Percentiles rank a stretch among this genome's conserved stretches.
phyloP scores from a whole-genome alignment of 73 alveolate species.

The Paraurostyla sp. region DNA sequence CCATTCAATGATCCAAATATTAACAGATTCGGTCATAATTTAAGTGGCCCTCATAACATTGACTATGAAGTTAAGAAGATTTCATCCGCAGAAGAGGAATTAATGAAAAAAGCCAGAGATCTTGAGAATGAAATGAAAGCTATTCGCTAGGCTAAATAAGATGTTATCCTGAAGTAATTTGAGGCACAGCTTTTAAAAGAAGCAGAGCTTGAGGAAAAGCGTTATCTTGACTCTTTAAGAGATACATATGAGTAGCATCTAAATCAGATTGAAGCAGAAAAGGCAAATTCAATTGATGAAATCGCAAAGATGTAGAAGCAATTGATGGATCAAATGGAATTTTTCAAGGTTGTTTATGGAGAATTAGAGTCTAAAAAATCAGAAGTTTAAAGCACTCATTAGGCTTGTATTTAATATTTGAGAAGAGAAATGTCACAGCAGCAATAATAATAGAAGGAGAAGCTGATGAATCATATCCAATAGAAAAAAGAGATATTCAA shows the following conservation, averaged over 20 bases:
- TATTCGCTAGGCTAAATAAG: conserved; percentile 36
- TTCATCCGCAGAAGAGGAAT: conserved; percentile 40
- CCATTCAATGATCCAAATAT: not conserved
- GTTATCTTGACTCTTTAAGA: conserved; percentile 33
- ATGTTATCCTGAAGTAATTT: conserved; percentile 45
- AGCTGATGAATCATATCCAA: conserved; percentile 11
- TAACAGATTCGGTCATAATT: too few relatives aligned
- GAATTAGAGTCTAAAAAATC: conserved; percentile 38
- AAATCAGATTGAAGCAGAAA: conserved; percentile 37
- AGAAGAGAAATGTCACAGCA: conserved; percentile 38
- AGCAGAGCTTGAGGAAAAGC: conserved; percentile 46
- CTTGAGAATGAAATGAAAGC: conserved; percentile 53
- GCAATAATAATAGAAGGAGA: conserved; percentile 12
- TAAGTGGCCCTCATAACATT: too few relatives aligned
- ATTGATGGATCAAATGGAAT: conserved; percentile 19
- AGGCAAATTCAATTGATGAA: not conserved
- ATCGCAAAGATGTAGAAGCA: conserved; percentile 17
- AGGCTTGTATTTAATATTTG: conserved; percentile 46
- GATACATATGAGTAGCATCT: conserved; percentile 9
- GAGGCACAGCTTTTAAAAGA: conserved; percentile 53
- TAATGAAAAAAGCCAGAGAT: conserved; percentile 60
- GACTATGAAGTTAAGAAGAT: conserved; percentile 25
- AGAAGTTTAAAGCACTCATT: conserved; percentile 39
- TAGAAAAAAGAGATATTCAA: conserved; percentile 55
- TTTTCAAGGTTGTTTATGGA: conserved; percentile 26